Conservation (phyloP, 768 basidiomycete genomes). For the Leccinum olivaceopallidum region DNA sequence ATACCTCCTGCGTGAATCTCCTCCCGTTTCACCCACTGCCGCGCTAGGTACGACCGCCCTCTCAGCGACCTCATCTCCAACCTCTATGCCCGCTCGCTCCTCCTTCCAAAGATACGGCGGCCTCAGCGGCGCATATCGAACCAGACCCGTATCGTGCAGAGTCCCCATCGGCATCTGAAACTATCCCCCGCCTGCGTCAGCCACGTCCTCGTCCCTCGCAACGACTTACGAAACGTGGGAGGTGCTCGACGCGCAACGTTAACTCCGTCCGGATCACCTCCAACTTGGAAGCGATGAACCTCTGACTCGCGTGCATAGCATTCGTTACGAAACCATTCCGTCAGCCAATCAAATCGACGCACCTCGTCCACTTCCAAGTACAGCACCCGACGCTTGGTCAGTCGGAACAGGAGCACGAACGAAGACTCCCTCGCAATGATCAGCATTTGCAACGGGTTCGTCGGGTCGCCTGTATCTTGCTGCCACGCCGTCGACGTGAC, state of each 20-base stretch:
- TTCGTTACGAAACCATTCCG: background rate
- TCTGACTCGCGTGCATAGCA: conserved; percentile 5
- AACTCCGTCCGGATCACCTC: conserved; percentile 24
- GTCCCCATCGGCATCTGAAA: background rate
- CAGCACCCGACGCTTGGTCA: conserved; percentile 21
- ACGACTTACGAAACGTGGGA: background rate
- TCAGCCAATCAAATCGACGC: background rate
- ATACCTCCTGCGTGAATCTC: background rate
- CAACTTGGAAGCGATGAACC: conserved; percentile 16
- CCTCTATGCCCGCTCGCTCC: background rate
- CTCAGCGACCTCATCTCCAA: background rate
- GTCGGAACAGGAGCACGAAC: conserved; percentile 21
- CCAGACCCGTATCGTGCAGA: background rate
- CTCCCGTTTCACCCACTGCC: background rate
- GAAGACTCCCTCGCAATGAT: conserved; percentile 21
- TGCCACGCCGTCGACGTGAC: conserved; percentile 4
- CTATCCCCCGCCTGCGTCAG: background rate
- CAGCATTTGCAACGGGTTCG: conserved; percentile 17
- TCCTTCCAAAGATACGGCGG: background rate
- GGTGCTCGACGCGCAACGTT: background rate
- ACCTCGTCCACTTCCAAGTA: conserved; percentile 29
- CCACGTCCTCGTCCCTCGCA: background rate
- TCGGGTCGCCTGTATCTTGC: background rate
- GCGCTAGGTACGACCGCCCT: background rate
- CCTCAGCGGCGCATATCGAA: background rate